These are phyloP conservation scores for Plasmodium vivax DNA, from an alignment of 169 alveolate species.

Conservation along the genomic window DNA sequence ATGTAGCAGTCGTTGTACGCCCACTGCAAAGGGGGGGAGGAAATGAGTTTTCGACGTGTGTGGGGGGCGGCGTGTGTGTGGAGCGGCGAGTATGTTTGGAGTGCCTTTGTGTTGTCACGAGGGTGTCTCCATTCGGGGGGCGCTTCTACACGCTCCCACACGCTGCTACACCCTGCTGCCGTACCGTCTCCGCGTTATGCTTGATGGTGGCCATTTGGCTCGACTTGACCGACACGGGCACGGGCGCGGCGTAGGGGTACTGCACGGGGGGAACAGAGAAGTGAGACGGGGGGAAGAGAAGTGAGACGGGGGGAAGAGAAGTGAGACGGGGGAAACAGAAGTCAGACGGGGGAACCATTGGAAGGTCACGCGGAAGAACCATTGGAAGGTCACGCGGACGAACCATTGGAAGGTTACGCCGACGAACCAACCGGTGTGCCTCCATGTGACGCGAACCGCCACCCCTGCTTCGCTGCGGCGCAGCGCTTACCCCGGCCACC, in stretches of 20 bases:
- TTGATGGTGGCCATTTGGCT: slow-evolving; percentile 66
- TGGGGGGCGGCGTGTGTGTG: no score
- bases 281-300: not conserved
- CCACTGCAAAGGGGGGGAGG: slow-evolving; percentile 11
- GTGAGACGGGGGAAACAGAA: not conserved
- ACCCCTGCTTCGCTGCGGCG: not conserved
- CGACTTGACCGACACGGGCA: slow-evolving; percentile 50
- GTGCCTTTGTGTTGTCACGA: not conserved
- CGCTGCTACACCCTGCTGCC: not conserved
- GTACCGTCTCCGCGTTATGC: slow-evolving; percentile 57
- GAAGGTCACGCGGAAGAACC: no score
- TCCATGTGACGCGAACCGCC: not conserved
- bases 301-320: no score
- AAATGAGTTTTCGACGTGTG: not conserved
- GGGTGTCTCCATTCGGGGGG: not conserved
- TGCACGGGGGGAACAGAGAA: not conserved
- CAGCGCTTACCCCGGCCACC: not conserved
- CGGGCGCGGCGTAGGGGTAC: slow-evolving; percentile 57
- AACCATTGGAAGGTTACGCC: no score
- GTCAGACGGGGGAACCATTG: not conserved
- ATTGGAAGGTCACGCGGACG: no score
- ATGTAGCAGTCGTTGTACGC: slow-evolving; percentile 64
- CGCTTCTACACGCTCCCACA: not conserved
- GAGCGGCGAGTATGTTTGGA: not conserved
- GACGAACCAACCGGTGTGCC: not conserved